Base-by-base conservation (phyloP, 192 early-diverging fungal species). In the Mycoemilia scoparia region DNA sequence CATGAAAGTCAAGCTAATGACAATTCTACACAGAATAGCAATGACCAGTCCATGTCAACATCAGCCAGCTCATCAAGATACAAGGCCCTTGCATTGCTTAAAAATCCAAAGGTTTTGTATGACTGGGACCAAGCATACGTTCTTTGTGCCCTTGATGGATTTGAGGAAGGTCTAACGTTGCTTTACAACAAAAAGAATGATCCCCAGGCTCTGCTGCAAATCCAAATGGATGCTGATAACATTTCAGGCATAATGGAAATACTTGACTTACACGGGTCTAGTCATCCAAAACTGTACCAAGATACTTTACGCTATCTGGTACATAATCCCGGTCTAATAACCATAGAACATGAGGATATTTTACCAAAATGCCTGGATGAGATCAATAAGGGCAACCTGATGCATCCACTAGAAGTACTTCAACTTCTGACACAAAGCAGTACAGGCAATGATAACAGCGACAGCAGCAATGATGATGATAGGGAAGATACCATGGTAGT, bases 81-180 rank as follows among this genome's bases (percentile, higher is more conserved):
- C 21, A 84, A 84, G 27, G 76, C 76, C 0, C 47, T 89, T 43
- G 61, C 48, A 11, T 38, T 96, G 27, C 44, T 96, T 22, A 64
- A 73, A 30, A 67, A 74, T 43, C 66, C 77, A 2, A 60, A 52
- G 34, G 71, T 85, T 3, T 51, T 49, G 9, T 86, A 90, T 41
- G 92, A 97, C 60, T 67, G 77, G 36, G 87, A 93, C 43, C 83
- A 91, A 13, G 89, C 89, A 1, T 61, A 92, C 32, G 77, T 96
- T 5, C 64, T 97, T 4, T 95, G 90, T 41, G 79, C 88, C 22
- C 66, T 77, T 29, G 75, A 79, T 27, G 51, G 73, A 0, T 97
- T 93, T 52, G 70, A 73, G 30, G 77, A 77, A 1, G 93, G 90
- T 0, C 73, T 82, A 14, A 69, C 91, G 15, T 87, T 77, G 47